These are phyloP conservation scores for Quercus rubra DNA, from an alignment of 306 rosid species.

Conservation along the genomic window DNA sequence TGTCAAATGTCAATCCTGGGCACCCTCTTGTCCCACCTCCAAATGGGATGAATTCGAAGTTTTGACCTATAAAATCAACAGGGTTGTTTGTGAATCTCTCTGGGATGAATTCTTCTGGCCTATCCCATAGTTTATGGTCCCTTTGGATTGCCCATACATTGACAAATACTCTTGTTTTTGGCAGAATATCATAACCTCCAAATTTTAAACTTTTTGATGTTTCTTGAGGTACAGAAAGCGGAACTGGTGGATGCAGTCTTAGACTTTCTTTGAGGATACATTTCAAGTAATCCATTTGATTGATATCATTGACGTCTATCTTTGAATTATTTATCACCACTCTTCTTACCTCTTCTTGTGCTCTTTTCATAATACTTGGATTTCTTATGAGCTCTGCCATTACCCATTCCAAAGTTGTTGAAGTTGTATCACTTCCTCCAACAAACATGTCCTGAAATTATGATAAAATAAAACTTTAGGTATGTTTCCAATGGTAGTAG, in stretches of 20 bases:
- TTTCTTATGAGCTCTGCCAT: constrained; percentile 28
- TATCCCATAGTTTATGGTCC: constrained; percentile 26
- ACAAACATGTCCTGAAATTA: constrained; percentile 24
- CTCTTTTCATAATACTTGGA: constrained; percentile 26
- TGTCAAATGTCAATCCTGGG: too few species aligned
- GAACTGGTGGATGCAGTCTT: constrained; percentile 28
- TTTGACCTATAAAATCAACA: constrained; percentile 3
- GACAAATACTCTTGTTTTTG: constrained; percentile 17
- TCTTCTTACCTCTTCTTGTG: constrained; percentile 28
- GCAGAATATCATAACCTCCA: constrained; percentile 12
- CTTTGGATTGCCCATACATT: constrained; percentile 30
- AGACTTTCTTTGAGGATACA: constrained; percentile 30
- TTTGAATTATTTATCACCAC: constrained; percentile 15
- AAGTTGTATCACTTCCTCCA: background rate
- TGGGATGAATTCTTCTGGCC: constrained; percentile 21
- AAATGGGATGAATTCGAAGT: background rate
- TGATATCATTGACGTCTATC: constrained; percentile 9
- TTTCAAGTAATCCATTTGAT: constrained; percentile 26
- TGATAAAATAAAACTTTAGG: background rate
- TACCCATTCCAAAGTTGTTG: constrained; percentile 23
- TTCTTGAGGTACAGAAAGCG: constrained; percentile 20
- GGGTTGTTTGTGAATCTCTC: constrained; percentile 16
- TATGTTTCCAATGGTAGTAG: too few species aligned
- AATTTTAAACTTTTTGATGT: background rate
- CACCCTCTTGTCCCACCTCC: too few species aligned